Base-by-base conservation (phyloP, 2,329 filamentous ascomycete species). In the Aspergillus melleus region DNA sequence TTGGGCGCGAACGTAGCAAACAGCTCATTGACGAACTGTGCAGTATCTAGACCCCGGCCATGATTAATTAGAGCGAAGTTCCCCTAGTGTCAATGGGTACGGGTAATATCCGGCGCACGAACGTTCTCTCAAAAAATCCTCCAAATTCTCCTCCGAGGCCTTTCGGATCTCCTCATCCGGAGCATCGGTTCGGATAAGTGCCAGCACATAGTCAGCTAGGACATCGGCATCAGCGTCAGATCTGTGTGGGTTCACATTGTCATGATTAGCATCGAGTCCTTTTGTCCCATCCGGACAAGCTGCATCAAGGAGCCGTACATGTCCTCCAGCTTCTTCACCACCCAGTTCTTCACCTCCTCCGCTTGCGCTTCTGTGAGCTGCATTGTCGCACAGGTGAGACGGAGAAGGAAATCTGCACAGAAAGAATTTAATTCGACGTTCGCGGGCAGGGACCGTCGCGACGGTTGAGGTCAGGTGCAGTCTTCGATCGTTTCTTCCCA, bases 191-290 rank as follows among this genome's bases (percentile, higher is more conserved):
- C 80, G 80, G 49, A 87, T 79, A 30, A 88, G 78, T 22, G 84
- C 85, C 51, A 87, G 76, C 8, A 87, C 84, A 67, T 87, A 88
- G 65, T 88, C 85, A 30, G 84, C 84, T 20, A 88, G 81, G 2
- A 87, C 83, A 64, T 85, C 84, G 12, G 81, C 80, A 68, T 88
- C 85, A 30, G 84, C 85, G 69, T 87, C 85, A n/a, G 83, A 85
- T 63, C 84, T 86, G 52, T 32, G 50, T 44, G 29, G 32, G 52
- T 61, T 24, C 56, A 59, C 52, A 22, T 19, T 26, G 10, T 11
- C 3, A 19, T 39, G 9, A 26, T 57, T 32, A 57, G 54, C 30
- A 44, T 12, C 11, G 19, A 24, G 44, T 24, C 20, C 9, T 4
- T 5, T 16, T 20, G 4, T 24, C 19, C 24, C 44, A 22, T 22